phyloP scores from a whole-genome alignment of 805 yeast species.

The Torulaspora delbrueckii region DNA sequence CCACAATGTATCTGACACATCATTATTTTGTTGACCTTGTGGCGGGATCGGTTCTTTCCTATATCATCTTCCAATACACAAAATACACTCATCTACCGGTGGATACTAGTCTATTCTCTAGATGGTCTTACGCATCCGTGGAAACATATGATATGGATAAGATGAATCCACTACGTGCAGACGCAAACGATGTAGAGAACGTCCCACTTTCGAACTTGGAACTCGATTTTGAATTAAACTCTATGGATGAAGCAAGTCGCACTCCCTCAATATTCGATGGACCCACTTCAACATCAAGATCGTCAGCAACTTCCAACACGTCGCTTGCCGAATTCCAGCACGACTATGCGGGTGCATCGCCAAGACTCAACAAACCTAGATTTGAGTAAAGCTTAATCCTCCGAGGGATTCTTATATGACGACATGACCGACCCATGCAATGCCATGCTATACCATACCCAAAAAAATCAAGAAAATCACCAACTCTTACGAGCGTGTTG shows the following conservation, averaged over 20 bases:
- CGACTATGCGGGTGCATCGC: slow-evolving; percentile 15
- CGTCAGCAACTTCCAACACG: slow-evolving; percentile 35
- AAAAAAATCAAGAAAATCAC: not conserved
- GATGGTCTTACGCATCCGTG: slow-evolving; percentile 59
- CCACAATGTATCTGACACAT: slow-evolving; percentile 95
- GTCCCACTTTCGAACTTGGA: slow-evolving; percentile 27
- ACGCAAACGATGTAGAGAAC: slow-evolving; percentile 33
- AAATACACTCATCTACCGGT: slow-evolving; percentile 66
- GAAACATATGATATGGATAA: slow-evolving; percentile 33
- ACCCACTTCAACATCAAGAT: slow-evolving; percentile 31
- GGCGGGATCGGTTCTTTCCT: slow-evolving; percentile 86
- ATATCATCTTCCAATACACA: slow-evolving; percentile 62
- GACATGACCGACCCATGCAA: slow-evolving; percentile 4
- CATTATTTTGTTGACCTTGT: slow-evolving; percentile 92
- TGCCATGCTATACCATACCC: not conserved
- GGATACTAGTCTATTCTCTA: slow-evolving; percentile 50
- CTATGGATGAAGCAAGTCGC: slow-evolving; percentile 18
- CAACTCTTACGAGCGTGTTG: not conserved
- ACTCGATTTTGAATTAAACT: slow-evolving; percentile 26
- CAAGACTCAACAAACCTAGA: slow-evolving; percentile 22
- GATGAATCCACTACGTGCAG: slow-evolving; percentile 36
- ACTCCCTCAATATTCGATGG: slow-evolving; percentile 34
- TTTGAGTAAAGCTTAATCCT: slow-evolving; percentile 12
- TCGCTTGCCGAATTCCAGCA: slow-evolving; percentile 27
- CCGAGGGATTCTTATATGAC: not conserved